Base-by-base conservation (phyloP, 73 alveolate genomes). In the Strombidium stylifer region DNA sequence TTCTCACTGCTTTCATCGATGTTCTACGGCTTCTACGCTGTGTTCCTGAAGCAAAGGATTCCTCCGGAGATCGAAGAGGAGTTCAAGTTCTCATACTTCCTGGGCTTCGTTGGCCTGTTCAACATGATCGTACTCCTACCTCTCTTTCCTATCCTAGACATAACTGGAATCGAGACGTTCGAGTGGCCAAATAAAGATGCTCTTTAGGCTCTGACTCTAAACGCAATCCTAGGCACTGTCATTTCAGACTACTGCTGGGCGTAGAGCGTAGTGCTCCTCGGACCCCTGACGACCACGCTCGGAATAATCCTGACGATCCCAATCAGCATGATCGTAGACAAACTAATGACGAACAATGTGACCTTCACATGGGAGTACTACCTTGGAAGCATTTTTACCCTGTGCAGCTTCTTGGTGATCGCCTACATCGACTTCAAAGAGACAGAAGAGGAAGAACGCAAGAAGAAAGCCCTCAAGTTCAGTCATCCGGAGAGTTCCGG, bases 251-350 rank as follows among this genome's bases (percentile, higher is more conserved):
- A 26, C 26, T 27, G 69, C 0, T 77, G 89, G 84, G 84, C 89
- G 3, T 23, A 51, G 24, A 40, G 67, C 69, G 89, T 77, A 12
- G 51, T 47, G 7, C 20, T 39, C 31, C 45, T 69, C 0, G 77
- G 77, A 15, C 84, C 89, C 6, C 62, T 66, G 0, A 16, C 69
- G 8, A 52, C 84, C 6, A 77, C 82, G 8, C 44, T 77, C 2
- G 89, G 89, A 21, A 15, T 77, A 11, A n/a, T 57, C 28, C 55
- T 77, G 40, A 77, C 89, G 0, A 77, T 77, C 7, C 89, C 89
- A 5, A 14, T 77, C 16, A 55, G 77, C 16, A 68, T 77, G 70
- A 47, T 77, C 1, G 82, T 56, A 0, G 62, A 60, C 30, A 21
- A 52, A 4, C 28, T 69, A 15, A 35, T 51, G 14, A 62, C 68